Evolutionary conservation across 1,284 basidiomycete species (phyloP).

Genomic region (Leccinum subrobustum): DNA sequence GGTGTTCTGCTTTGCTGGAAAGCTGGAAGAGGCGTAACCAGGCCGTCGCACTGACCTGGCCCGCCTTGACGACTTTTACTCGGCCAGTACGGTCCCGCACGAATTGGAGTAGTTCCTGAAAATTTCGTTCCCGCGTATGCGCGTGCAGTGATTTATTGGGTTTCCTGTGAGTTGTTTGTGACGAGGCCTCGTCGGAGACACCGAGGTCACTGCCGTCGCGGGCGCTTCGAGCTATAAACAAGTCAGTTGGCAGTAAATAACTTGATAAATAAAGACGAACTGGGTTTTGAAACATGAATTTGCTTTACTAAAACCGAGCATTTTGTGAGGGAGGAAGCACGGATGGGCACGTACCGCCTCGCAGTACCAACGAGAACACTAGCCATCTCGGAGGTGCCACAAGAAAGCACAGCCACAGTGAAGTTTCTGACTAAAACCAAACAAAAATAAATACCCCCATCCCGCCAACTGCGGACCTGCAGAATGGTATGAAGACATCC

Average conservation of each 20-base stretch:
- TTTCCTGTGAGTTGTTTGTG: neutral
- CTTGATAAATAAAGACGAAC: constrained; percentile 16
- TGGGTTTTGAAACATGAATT: constrained; percentile 20
- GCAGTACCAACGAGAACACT: constrained; percentile 11
- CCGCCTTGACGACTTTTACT: constrained; percentile 28
- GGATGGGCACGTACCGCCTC: constrained; percentile 11
- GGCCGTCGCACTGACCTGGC: constrained; percentile 31
- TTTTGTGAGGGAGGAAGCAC: constrained; percentile 2
- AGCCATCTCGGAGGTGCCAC: constrained; percentile 14
- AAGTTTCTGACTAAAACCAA: constrained; percentile 11
- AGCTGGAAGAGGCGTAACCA: constrained; percentile 52
- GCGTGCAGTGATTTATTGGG: neutral
- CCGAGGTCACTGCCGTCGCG: constrained; percentile 9
- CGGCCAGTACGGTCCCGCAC: constrained; percentile 32
- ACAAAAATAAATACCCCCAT: constrained; percentile 18
- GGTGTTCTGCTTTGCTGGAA: constrained; percentile 45
- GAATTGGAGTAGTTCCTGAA: constrained; percentile 26
- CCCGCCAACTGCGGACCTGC: too few species aligned
- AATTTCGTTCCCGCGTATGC: constrained; percentile 22
- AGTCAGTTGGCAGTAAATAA: constrained; percentile 1
- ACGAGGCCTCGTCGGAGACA: constrained; percentile 1
- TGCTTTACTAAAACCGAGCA: constrained; percentile 7
- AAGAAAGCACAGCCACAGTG: neutral
- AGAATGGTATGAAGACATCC: neutral
- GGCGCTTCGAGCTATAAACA: constrained; percentile 16